Conservation (phyloP, 805 yeast genomes). For the Jamesozyma gamospora region DNA sequence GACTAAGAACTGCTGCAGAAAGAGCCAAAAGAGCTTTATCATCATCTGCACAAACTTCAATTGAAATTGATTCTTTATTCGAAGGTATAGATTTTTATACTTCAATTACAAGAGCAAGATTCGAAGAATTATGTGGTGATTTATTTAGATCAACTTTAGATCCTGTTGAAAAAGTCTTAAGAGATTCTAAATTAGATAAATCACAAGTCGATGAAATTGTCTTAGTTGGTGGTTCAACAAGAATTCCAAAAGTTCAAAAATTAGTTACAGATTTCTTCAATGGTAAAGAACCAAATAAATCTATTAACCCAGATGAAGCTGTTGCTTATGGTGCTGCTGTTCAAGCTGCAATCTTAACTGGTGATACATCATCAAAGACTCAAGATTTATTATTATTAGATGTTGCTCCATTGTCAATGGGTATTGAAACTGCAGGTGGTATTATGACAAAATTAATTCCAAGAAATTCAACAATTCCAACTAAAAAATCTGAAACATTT, state of each 20-base stretch:
- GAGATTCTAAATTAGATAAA: constrained; percentile 85
- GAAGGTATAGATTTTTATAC: constrained; percentile 97
- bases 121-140: constrained; percentile 92
- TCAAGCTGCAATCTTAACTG: constrained; percentile 93
- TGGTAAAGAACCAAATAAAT: constrained; percentile 94
- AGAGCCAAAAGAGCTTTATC: constrained; percentile 97
- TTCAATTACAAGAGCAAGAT: constrained; percentile 92
- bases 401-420: constrained; percentile 94
- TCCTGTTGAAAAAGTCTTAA: constrained; percentile 91
- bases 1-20: constrained; percentile 96
- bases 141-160: constrained; percentile 88
- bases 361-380: constrained; percentile 93
- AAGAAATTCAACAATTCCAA: constrained; percentile 94
- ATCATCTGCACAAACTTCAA: constrained; percentile 88
- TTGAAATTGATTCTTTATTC: constrained; percentile 88
- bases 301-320: constrained; percentile 97
- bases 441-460: constrained; percentile 96
- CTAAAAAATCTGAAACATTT: constrained; percentile 94
- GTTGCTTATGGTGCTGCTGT: constrained; percentile 99
- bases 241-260: constrained; percentile 96
- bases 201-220: constrained; percentile 86
- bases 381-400: constrained; percentile 90
- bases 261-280: constrained; percentile 92
- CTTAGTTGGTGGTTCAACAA: constrained; percentile 95
- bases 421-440: constrained; percentile 99